Evolutionary conservation across 139 green algal genomes (phyloP), one percentile per base, ranked within the genome.

Genomic region (Picochlorum sp.): DNA sequence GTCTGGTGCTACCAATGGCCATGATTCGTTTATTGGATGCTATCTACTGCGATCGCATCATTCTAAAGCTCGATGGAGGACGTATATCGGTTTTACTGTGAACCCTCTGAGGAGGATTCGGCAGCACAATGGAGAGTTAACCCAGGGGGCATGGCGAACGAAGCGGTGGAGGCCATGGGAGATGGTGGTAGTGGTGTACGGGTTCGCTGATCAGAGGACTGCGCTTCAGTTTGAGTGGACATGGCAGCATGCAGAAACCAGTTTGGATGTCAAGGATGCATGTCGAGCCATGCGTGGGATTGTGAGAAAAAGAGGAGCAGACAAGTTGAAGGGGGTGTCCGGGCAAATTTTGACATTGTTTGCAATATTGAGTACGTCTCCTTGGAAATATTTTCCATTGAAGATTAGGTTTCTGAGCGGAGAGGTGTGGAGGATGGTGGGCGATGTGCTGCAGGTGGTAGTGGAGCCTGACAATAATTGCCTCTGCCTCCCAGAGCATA

Each of bases 171-270:
- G 91, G 6, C 91, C 91, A 20, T 97, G 90, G 90, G 84, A 94
- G 57, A 97, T 97, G 91, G 81, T 87, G 4, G 75, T 97, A 4
- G 84, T 97, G 4, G 66, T 96, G 28, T 88, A 95, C 63, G 89
- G 89, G 26, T 96, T 96, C 51, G 74, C 83, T 54, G 89, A 74
- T 14, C 74, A 91, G 78, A 72, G 82, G 5, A 73, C 86, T 21
- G 91, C 91, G 3, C 80, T 97, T 66, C 89, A 96, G 74, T 97
- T 97, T 82, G 91, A 97, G 68, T 97, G 91, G 90, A 91, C 91
- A 2, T 97, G 90, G 90, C 91, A 97, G 78, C 86, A 97, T 75
- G 91, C 91, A 2, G 45, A 67, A 11, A 79, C 70, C 24, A 85
- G 67, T 28, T 67, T 80, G 30, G 81, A 77, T 11, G 47, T 54